A percentile compares a stretch with the other conserved stretches of the same genome.
Evolutionary conservation across 306 rosid species (phyloP).

Genomic region (Sicyos baderoa): DNA sequence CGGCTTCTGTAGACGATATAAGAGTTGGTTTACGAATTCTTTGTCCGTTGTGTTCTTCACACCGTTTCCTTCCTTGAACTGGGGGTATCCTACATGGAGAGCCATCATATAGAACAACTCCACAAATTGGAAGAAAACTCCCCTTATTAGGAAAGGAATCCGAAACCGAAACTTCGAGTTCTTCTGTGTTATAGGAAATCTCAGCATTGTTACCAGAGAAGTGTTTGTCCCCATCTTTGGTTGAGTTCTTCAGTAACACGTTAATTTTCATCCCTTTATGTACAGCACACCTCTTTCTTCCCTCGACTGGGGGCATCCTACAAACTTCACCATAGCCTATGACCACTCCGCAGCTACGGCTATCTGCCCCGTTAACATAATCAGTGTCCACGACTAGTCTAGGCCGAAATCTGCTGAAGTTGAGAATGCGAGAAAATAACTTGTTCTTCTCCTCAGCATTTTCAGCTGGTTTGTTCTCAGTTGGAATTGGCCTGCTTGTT

Average conservation of each 20-base stretch:
- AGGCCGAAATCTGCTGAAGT: slow-evolving; percentile 53
- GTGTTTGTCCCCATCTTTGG: neutral
- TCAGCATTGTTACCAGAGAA: slow-evolving; percentile 20
- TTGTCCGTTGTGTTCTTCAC: slow-evolving; percentile 68
- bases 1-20: slow-evolving; percentile 18
- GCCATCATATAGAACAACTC: slow-evolving; percentile 51
- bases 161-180: slow-evolving; percentile 7
- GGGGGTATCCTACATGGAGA: slow-evolving; percentile 50
- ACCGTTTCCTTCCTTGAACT: slow-evolving; percentile 57
- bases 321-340: slow-evolving; percentile 49
- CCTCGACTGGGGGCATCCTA: slow-evolving; percentile 45
- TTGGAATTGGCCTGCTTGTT: slow-evolving; percentile 32
- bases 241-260: slow-evolving; percentile 8
- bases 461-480: slow-evolving; percentile 27
- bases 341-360: slow-evolving; percentile 47
- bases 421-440: slow-evolving; percentile 49
- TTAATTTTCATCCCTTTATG: slow-evolving; percentile 67
- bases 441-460: slow-evolving; percentile 33
- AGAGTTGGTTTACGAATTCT: slow-evolving; percentile 29
- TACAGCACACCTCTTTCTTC: slow-evolving; percentile 66
- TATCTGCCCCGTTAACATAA: slow-evolving; percentile 25
- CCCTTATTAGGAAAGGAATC: slow-evolving; percentile 23
- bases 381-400: slow-evolving; percentile 32
- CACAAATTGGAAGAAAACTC: slow-evolving; percentile 37
- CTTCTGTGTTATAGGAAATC: slow-evolving; percentile 14